Base-by-base conservation (phyloP, 176 grass and related monocot species). In the Carex parvula region DNA sequence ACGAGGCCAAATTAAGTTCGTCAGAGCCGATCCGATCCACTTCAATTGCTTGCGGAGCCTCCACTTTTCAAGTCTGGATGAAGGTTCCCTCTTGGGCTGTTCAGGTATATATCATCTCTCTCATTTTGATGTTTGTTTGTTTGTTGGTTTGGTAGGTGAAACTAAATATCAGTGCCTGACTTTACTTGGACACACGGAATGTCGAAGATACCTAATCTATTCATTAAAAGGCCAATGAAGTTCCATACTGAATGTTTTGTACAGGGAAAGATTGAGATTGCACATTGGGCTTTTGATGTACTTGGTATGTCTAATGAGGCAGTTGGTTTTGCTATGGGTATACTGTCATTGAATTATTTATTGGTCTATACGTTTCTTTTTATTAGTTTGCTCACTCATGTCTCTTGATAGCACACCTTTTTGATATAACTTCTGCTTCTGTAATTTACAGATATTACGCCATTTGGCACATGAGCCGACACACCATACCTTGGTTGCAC, bases 41-140 rank as follows among this genome's bases (percentile, higher is more conserved):
- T 72, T 94, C 93, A 66, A 87, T 88, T 65, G 96, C 96, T 78
- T 95, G 91, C 84, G 93, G 96, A 44, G 84, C 88, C 62, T 88
- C 96, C 61, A 92, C 87, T 15, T 92, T 99, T 63, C 91, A 95
- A 95, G 91, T 99, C 80, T 92, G 96, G 79, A 93, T 99, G 91
- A 90, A 87, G 80, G 88, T 99, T 79, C 96, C 96, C 84, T 90
- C 90, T 81, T 99, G 96, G 96, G 96, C 96, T 80, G 81, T 85
- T 41, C 96, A 99, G 96, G 96, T 99, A 86, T 62, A 8, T 79
- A 67, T 57, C 55, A 84, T 46, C 58, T 86, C 30, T 60, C 26
- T 83, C 35, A 26, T 16, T 78, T 77, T 59, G 59, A 83, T 44
- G 54, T 84, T 26, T 86, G 21, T 26, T 86, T 44, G 54, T 84